phyloP scores from a whole-genome alignment of 257 asterid species.

The Solanum pennellii region DNA sequence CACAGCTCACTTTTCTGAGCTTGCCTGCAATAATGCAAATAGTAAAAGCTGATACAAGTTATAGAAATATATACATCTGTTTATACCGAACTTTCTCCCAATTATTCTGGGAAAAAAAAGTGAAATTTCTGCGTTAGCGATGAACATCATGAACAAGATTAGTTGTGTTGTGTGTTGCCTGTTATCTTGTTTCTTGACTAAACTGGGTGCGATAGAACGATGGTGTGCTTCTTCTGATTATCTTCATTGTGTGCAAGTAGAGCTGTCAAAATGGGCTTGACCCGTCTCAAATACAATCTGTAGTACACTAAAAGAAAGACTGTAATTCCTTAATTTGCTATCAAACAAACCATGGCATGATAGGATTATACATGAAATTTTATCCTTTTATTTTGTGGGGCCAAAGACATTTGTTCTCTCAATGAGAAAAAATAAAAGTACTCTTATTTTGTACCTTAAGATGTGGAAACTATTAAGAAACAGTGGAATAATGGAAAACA shows the following conservation, averaged over 20 bases:
- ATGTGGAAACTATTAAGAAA: background rate
- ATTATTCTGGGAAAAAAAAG: background rate
- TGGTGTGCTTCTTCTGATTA: background rate
- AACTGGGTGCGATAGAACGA: background rate
- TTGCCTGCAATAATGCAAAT: background rate
- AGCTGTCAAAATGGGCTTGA: background rate
- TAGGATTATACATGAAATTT: no score
- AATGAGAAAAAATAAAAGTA: background rate
- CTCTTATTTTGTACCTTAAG: background rate
- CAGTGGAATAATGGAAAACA: background rate
- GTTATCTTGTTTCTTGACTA: background rate
- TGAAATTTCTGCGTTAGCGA: background rate
- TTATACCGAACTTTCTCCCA: background rate
- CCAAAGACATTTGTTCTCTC: background rate
- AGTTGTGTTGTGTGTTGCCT: background rate
- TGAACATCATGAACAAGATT: background rate
- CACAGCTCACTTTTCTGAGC: background rate
- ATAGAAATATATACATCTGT: background rate
- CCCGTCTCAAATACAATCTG: background rate
- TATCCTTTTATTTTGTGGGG: background rate
- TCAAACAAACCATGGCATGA: no score
- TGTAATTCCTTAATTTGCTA: background rate
- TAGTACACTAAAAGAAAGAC: background rate
- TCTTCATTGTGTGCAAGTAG: background rate
- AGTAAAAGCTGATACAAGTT: background rate